A percentile compares a stretch with the other conserved stretches of the same genome.
phyloP scores from a whole-genome alignment of 75 land plant genomes.

The Larix kaempferi region DNA sequence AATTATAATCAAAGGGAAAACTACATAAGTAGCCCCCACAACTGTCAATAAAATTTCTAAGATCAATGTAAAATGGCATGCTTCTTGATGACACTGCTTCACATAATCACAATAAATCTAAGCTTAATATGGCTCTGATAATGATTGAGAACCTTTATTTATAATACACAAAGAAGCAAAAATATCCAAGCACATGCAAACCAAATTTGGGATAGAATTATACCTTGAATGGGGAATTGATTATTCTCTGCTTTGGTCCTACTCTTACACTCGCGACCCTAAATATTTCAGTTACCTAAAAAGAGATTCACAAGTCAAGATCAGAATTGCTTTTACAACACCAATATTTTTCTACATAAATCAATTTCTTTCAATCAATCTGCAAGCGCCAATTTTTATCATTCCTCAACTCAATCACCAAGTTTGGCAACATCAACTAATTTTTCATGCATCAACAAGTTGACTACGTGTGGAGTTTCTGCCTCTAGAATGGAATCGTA shows the following conservation, averaged over 20 bases:
- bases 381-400: too few relatives aligned
- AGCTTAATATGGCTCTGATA: too few relatives aligned
- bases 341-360: background rate
- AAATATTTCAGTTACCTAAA: constrained; percentile 86
- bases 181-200: background rate
- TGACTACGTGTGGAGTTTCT: constrained; percentile 95
- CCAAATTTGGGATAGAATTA: background rate
- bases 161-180: background rate
- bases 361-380: background rate
- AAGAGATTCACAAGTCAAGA: background rate
- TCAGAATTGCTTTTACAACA: background rate
- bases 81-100: too few relatives aligned
- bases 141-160: background rate
- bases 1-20: too few relatives aligned
- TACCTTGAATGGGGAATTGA: constrained; percentile 92
- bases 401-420: constrained; percentile 96
- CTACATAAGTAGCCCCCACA: too few relatives aligned
- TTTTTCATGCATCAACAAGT: constrained; percentile 91
- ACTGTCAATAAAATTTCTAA: too few relatives aligned
- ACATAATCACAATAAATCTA: too few relatives aligned
- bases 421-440: constrained; percentile 93
- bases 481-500: constrained; percentile 98
- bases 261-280: constrained; percentile 90
- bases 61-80: too few relatives aligned
- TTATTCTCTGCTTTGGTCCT: constrained; percentile 83